Base-by-base conservation (phyloP, 2,329 filamentous ascomycete genomes). In the Talaromyces sp. region DNA sequence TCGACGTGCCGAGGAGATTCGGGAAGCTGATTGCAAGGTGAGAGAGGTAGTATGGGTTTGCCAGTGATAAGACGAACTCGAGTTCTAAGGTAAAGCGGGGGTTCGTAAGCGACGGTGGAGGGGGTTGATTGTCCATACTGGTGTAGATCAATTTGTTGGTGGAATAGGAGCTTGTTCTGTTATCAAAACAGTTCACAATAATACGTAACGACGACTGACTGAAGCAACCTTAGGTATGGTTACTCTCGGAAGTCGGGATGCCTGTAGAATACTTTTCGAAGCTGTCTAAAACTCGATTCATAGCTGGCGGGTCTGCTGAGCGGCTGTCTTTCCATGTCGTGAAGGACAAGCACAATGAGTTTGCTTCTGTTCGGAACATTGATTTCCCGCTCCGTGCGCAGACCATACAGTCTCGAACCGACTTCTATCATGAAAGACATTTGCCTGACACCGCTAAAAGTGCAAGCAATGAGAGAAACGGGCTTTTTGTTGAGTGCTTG, bases 51-150 rank as follows among this genome's bases (percentile, higher is more conserved):
- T 75, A 73, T 5, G 77, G 77, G 58, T 78, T 79, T 46, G 76
- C 73, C 25, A 80, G 72, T n/a, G 76, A 76, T 40, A 76, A 75
- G 52, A 80, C 77, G 53, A 79, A 79, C 63, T 80, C 78, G 31
- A 80, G 72, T 63, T 80, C 78, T 41, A 79, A 69, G 10, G 75
- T 77, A 60, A 80, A 80, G 28, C 78, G 77, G 21, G 75, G 75
- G 55, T 76, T 76, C 10, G 74, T 70, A 10, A 74, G 67, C 1
- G 67, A 69, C 10, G 75, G 71, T 43, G 72, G 66, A 2, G 70
- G 70, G 22, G 67, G 69, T 37, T 53, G 50, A 11, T 31, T 21
- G 45, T 59, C 57, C 57, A 59, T 59, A 28, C 10, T 51, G 35
- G 25, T 15, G 33, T 5, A 48, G n/a, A 15, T 8, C 17, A 17